Percentiles rank a stretch among this genome's conserved stretches.
Conservation (phyloP, 257 asterid species). For the Primulina eburnea region DNA sequence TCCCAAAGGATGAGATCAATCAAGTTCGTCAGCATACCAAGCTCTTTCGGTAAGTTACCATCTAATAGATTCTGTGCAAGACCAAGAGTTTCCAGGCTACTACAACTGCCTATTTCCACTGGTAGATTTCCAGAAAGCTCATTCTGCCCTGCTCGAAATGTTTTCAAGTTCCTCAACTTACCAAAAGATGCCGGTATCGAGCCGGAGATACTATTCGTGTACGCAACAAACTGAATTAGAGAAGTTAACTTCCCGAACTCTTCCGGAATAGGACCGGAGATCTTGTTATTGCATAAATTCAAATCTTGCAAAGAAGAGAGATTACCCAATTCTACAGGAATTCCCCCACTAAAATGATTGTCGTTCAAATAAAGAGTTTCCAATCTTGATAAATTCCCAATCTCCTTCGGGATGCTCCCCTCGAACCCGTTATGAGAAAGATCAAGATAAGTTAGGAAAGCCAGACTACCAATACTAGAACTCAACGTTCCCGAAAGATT, state of each 20-base stretch:
- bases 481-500: conserved; percentile 73
- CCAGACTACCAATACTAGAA: conserved; percentile 51
- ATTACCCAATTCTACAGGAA: conserved; percentile 60
- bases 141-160: conserved; percentile 81
- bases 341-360: conserved; percentile 54
- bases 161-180: conserved; percentile 47
- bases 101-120: conserved; percentile 55
- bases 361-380: conserved; percentile 51
- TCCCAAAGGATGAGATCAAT: conserved; percentile 69
- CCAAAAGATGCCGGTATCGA: conserved; percentile 66
- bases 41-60: conserved; percentile 74
- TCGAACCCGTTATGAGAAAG: conserved; percentile 58
- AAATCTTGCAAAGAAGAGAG: conserved; percentile 42
- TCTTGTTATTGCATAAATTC: conserved; percentile 64
- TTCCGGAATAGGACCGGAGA: conserved; percentile 65
- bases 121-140: conserved; percentile 74
- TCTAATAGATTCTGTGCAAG: conserved; percentile 69
- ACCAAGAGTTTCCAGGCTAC: conserved; percentile 58
- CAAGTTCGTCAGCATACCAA: conserved; percentile 58
- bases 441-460: conserved; percentile 49
- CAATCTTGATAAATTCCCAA: conserved; percentile 52
- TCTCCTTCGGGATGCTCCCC: conserved; percentile 71
- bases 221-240: conserved; percentile 68
- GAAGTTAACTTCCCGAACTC: conserved; percentile 72
- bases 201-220: conserved; percentile 78